Conservation (phyloP, 768 basidiomycete genomes). For the Floccularia luteovirens region DNA sequence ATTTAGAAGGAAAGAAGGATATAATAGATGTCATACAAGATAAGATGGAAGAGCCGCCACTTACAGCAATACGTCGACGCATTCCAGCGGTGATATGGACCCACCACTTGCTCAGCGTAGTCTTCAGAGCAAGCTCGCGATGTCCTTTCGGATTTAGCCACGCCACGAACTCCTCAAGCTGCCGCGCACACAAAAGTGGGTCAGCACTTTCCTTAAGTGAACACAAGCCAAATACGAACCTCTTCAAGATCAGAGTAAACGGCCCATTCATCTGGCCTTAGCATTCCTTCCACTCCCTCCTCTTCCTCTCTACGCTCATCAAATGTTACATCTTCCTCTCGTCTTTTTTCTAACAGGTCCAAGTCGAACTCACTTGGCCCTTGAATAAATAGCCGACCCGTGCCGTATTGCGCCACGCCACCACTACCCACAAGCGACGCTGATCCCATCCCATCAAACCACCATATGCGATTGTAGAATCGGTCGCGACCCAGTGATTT, state of each 20-base stretch:
- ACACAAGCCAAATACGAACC: slow-evolving; percentile 36
- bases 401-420: slow-evolving; percentile 75
- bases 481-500: slow-evolving; percentile 89
- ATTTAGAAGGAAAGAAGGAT: not conserved
- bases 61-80: slow-evolving; percentile 65
- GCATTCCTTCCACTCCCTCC: slow-evolving; percentile 70
- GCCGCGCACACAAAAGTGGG: slow-evolving; percentile 8
- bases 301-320: slow-evolving; percentile 60
- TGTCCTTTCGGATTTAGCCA: slow-evolving; percentile 94
- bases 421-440: slow-evolving; percentile 74
- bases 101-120: slow-evolving; percentile 77
- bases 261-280: slow-evolving; percentile 84
- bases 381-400: slow-evolving; percentile 88
- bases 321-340: slow-evolving; percentile 45
- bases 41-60: slow-evolving; percentile 27
- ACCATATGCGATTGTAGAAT: slow-evolving; percentile 95
- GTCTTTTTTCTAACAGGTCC: slow-evolving; percentile 57
- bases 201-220: slow-evolving; percentile 2
- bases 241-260: slow-evolving; percentile 82
- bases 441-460: slow-evolving; percentile 95
- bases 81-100: slow-evolving; percentile 75
- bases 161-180: slow-evolving; percentile 78
- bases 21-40: not conserved
- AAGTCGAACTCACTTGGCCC: slow-evolving; percentile 82
- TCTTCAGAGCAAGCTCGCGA: slow-evolving; percentile 78